Evolutionary conservation across 1,284 basidiomycete species (phyloP).

Genomic region (Retiboletus flavoniger): DNA sequence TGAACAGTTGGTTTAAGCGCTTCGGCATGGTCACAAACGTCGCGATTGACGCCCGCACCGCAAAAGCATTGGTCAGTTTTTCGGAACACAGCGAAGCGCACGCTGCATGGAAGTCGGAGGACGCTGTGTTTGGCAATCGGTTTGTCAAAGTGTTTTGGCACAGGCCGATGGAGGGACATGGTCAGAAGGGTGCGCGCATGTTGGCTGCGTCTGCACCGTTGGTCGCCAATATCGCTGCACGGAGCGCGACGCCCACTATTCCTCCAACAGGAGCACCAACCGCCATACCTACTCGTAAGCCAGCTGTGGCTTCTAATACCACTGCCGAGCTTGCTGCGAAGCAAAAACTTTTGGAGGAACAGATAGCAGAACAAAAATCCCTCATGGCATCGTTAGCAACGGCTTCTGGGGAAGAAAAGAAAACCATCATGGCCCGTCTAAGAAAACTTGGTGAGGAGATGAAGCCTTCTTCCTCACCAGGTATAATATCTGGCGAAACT

Average conservation of each 20-base stretch:
- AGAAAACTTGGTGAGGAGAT: constrained; percentile 83
- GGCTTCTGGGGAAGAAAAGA: constrained; percentile 73
- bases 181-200: constrained; percentile 68
- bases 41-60: constrained; percentile 73
- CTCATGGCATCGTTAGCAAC: constrained; percentile 72
- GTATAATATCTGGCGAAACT: constrained; percentile 32
- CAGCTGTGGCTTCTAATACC: constrained; percentile 34
- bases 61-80: constrained; percentile 87
- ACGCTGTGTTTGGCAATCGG: constrained; percentile 90
- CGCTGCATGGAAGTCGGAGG: constrained; percentile 88
- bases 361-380: constrained; percentile 88
- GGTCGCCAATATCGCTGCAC: constrained; percentile 57
- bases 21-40: constrained; percentile 95
- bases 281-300: constrained; percentile 30
- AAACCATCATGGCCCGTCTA: constrained; percentile 74
- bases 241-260: constrained; percentile 20
- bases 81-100: constrained; percentile 83
- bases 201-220: constrained; percentile 75
- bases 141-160: constrained; percentile 97
- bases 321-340: constrained; percentile 62
- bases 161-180: constrained; percentile 85
- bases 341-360: constrained; percentile 76
- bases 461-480: constrained; percentile 43
- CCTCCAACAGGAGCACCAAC: constrained; percentile 19
- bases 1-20: constrained; percentile 88